Evolutionary conservation across 2,329 filamentous ascomycete genomes (phyloP), one percentile per base, ranked within the genome.

Genomic region (Neonectria hederae): DNA sequence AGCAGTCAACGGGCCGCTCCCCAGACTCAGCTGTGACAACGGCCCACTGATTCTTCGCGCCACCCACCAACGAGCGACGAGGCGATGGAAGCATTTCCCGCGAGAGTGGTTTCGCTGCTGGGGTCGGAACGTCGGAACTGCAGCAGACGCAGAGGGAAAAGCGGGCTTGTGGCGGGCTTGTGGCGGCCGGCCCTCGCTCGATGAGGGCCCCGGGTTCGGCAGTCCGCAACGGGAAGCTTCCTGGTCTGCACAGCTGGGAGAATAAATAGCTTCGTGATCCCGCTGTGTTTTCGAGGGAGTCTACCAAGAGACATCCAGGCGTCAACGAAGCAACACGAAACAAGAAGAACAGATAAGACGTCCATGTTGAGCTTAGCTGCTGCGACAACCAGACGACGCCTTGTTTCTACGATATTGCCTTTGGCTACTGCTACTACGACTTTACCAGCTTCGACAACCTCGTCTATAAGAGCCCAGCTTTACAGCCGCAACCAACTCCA

Each of bases 291-390:
- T 22, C n/a, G 28, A 42, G 19, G 17, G 28, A 57, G 14, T 35
- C 19, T 22, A 43, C 26, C 14, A 14, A 10, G 22, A 54, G 54
- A n/a, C 38, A 42, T 42, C 35, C 17, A 2, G 35, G 14, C 13
- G 4, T 35, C 13, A 35, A 17, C 32, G 5, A 35, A 35, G 4
- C 32, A 35, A 35, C 32, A 32, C 9, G 30, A 32, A 13, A 14
- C 17, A 24, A 30, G 13, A 30, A 9, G 3, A n/a, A n/a, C n/a
- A n/a, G n/a, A n/a, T n/a, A n/a, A 38, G 22, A n/a, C 51, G 48
- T 63, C 45, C 56, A 72, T 73, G 70, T 49, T 22, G 40, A 66
- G 56, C 55, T 66, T 61, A 52, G 30, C 55, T 59, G 46, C 51
- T 30, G 32, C 21, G 40, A 30, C 28, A 40, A 26, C 40, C 35